Conservation (phyloP, 805 yeast genomes). For the Nakazawaea populi region DNA sequence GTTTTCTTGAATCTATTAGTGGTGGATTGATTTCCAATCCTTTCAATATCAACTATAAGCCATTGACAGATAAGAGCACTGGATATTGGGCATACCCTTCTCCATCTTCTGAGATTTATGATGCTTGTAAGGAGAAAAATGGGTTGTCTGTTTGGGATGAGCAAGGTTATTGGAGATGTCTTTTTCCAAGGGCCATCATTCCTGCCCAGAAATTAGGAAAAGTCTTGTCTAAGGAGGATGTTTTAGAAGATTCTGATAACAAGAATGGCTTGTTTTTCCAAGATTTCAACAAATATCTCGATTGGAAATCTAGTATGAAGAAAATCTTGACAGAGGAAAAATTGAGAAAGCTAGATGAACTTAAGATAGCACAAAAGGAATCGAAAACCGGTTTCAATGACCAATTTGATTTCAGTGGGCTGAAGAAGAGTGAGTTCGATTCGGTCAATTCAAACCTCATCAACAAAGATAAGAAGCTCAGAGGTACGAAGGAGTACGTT, state of each 20-base stretch:
- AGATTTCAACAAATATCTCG: slow-evolving; percentile 57
- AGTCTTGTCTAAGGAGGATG: slow-evolving; percentile 54
- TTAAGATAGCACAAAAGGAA: slow-evolving; percentile 11
- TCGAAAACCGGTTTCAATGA: slow-evolving; percentile 21
- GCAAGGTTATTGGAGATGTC: slow-evolving; percentile 85
- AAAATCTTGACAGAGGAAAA: slow-evolving; percentile 35
- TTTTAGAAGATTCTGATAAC: slow-evolving; percentile 36
- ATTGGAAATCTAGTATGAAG: slow-evolving; percentile 59
- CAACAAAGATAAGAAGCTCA: slow-evolving; percentile 19
- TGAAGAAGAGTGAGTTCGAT: background rate
- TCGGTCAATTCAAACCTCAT: background rate
- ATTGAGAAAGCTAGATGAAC: slow-evolving; percentile 12
- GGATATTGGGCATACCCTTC: slow-evolving; percentile 49
- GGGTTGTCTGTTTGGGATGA: slow-evolving; percentile 81
- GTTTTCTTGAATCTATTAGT: slow-evolving; percentile 1
- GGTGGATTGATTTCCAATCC: slow-evolving; percentile 7
- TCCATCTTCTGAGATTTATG: slow-evolving; percentile 55
- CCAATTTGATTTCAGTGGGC: background rate
- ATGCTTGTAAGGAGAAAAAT: slow-evolving; percentile 52
- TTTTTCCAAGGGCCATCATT: slow-evolving; percentile 57
- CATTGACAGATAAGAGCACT: slow-evolving; percentile 19
- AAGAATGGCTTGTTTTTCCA: slow-evolving; percentile 56
- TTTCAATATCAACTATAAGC: slow-evolving; percentile 9
- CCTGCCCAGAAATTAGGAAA: slow-evolving; percentile 26
- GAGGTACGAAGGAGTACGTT: slow-evolving; percentile 33